phyloP scores from a whole-genome alignment of 192 early-diverging fungal species.

The Mortierella alpina region DNA sequence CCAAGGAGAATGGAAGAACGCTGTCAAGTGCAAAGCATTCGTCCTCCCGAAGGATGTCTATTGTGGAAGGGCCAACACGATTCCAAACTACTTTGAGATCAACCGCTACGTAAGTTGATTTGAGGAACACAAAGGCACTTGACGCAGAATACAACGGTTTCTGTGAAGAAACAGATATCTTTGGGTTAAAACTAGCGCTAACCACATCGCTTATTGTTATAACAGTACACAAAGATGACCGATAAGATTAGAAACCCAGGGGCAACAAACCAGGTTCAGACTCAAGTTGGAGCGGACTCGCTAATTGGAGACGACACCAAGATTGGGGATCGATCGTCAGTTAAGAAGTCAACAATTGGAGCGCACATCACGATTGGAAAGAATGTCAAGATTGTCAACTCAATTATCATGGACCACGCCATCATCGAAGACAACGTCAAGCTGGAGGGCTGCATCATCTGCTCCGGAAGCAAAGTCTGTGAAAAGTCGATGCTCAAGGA shows the following conservation, averaged over 20 bases:
- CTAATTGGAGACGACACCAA: conserved; percentile 89
- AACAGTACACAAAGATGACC: conserved; percentile 57
- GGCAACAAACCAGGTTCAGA: conserved; percentile 56
- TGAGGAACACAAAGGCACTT: neutral
- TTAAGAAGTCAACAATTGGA: conserved; percentile 95
- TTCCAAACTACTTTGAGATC: conserved; percentile 86
- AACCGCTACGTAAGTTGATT: conserved; percentile 77
- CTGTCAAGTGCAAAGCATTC: conserved; percentile 65
- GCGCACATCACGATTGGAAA: conserved; percentile 95
- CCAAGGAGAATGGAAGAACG: conserved; percentile 58
- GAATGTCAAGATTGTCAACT: conserved; percentile 94
- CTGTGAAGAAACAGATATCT: no score
- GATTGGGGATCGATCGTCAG: conserved; percentile 90
- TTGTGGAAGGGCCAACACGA: conserved; percentile 85
- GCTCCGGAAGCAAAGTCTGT: conserved; percentile 80
- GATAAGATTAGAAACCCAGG: conserved; percentile 78
- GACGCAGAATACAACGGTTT: neutral
- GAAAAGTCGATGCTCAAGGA: conserved; percentile 85
- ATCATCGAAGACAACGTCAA: conserved; percentile 92
- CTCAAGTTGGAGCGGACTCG: conserved; percentile 89
- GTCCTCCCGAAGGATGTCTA: conserved; percentile 74
- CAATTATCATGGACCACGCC: conserved; percentile 96
- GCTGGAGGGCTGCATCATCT: conserved; percentile 89
- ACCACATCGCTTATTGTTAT: neutral
- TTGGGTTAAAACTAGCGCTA: no score